Base-by-base conservation (phyloP, 192 early-diverging fungal genomes). In the Radiomyces spectabilis region DNA sequence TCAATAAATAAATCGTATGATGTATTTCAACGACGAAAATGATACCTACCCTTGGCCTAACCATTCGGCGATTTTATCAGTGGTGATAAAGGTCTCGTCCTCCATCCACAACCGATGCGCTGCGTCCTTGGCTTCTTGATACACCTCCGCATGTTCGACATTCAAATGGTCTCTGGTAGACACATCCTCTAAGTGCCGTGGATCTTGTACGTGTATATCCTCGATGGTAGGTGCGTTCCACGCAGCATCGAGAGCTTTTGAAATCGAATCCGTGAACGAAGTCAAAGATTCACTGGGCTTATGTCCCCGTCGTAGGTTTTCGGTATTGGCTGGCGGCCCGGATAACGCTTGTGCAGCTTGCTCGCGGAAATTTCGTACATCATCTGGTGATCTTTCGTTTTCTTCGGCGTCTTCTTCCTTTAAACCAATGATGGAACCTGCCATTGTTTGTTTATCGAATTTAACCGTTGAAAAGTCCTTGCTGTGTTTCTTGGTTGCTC, bases 1-100 rank as follows among this genome's bases (percentile, higher is more conserved):
- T 21, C 18, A 0, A 24, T 16, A 39, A 12, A 16, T 35, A 35
- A 35, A 35, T 35, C 13, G 33, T 35, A 35, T 42, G 16, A 21
- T 42, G 2, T 43, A 29, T 41, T n/a, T 31, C 2, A 32, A 35
- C 8, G 3, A 30, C 7, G 8, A 8, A 29, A 43, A 35, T 31
- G 19, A 41, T 32, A 57, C 51, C 40, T 66, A 63, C 69, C 35
- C 42, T 62, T 57, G 53, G 6, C 74, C 77, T 15, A 79, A 44
- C 45, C 69, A 79, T 38, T 71, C 68, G 0, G 77, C 57, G 2
- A 79, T 65, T 39, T 56, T 44, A 6, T 63, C 63, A 19, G 61
- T 68, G 19, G 55, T 50, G 6, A 74, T 49, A 51, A 74, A 65
- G 0, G 63, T 40, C 16, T 72, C 61, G 19, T 72, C 70, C 50